Percentiles rank a stretch among this genome's conserved stretches.
Evolutionary conservation across 495 filamentous ascomycete species (phyloP).

Genomic region (Aspergillus bridgeri): DNA sequence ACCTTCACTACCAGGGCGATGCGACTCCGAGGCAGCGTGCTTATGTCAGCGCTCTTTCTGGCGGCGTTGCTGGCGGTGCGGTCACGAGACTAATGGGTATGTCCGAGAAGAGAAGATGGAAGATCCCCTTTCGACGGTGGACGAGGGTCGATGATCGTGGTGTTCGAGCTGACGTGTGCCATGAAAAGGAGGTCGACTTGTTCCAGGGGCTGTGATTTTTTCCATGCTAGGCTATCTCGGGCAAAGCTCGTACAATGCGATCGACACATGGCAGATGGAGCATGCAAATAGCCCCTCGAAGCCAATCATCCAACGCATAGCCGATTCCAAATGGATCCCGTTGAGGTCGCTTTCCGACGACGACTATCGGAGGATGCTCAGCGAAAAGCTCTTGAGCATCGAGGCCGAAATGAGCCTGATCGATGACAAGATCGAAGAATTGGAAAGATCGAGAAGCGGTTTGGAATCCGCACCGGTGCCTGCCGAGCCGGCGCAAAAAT

Average conservation of each 20-base stretch:
- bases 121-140: not conserved
- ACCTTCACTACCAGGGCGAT: conserved; percentile 45
- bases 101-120: conserved; percentile 9
- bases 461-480: conserved; percentile 29
- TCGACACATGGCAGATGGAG: conserved; percentile 47
- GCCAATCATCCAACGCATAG: conserved; percentile 46
- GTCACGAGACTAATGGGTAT: conserved; percentile 63
- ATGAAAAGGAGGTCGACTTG: conserved; percentile 40
- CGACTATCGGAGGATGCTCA: conserved; percentile 72
- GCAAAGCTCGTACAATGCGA: conserved; percentile 54
- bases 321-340: conserved; percentile 76
- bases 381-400: conserved; percentile 71
- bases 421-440: conserved; percentile 72
- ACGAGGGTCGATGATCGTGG: not conserved
- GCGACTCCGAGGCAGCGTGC: conserved; percentile 50
- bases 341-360: conserved; percentile 70
- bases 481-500: conserved; percentile 4
- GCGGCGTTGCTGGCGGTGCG: conserved; percentile 62
- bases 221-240: conserved; percentile 57
- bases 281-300: conserved; percentile 33
- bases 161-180: not conserved
- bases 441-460: conserved; percentile 42
- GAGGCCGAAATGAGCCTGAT: conserved; percentile 83
- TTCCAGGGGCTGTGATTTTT: conserved; percentile 64
- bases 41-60: conserved; percentile 63